These are phyloP conservation scores for Hypoxylon rickii DNA, from an alignment of 495 filamentous ascomycete genomes.

Conservation along the genomic window DNA sequence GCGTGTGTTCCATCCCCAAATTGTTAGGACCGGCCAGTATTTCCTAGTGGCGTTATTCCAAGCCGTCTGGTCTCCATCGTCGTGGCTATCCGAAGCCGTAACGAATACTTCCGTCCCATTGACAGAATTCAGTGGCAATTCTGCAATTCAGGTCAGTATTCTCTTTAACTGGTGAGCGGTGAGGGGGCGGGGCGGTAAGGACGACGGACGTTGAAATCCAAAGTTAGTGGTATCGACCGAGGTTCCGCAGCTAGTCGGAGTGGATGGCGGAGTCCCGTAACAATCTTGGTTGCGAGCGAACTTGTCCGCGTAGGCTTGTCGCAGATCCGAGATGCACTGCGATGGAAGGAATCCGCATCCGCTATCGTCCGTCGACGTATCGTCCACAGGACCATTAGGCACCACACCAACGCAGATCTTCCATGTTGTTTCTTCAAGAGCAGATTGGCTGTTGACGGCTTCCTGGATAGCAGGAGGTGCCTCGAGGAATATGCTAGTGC, in stretches of 20 bases:
- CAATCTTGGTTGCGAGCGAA: constrained; percentile 30
- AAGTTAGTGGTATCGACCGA: constrained; percentile 25
- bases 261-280: constrained; percentile 30
- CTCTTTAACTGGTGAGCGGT: not conserved
- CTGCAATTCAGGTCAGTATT: constrained; percentile 10
- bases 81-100: constrained; percentile 29
- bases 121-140: constrained; percentile 29
- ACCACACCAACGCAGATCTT: constrained; percentile 34
- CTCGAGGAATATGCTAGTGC: constrained; percentile 35
- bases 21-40: constrained; percentile 30
- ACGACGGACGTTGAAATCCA: constrained; percentile 27
- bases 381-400: constrained; percentile 27
- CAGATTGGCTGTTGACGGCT: constrained; percentile 21
- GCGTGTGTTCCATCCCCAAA: constrained; percentile 36
- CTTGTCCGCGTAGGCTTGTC: constrained; percentile 28
- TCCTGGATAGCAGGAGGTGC: constrained; percentile 20
- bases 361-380: constrained; percentile 19
- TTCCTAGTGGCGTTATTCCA: constrained; percentile 16
- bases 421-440: constrained; percentile 35
- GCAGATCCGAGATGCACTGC: constrained; percentile 32
- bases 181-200: not conserved
- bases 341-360: constrained; percentile 24
- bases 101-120: constrained; percentile 32
- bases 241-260: constrained; percentile 31
- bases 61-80: constrained; percentile 21